phyloP scores from a whole-genome alignment of 2,329 filamentous ascomycete genomes.

The Emmonsiellopsis sp. region DNA sequence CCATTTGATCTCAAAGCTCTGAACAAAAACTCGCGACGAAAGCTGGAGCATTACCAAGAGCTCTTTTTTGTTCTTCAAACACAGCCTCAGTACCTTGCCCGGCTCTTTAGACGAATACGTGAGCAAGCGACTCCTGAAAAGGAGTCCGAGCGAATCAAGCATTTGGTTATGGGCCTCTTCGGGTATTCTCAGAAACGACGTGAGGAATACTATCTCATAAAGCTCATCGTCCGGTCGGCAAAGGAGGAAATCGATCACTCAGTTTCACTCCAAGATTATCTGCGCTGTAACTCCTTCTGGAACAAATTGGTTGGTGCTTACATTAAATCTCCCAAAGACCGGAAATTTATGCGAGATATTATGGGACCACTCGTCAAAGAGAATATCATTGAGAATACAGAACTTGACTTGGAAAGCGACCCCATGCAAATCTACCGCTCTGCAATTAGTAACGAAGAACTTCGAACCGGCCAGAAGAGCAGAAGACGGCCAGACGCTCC shows the following conservation, averaged over 20 bases:
- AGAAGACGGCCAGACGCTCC: constrained; percentile 73
- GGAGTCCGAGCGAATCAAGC: constrained; percentile 84
- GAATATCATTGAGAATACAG: constrained; percentile 85
- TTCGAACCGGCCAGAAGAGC: constrained; percentile 79
- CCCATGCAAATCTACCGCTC: constrained; percentile 95
- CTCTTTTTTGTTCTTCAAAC: constrained; percentile 96
- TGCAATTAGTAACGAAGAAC: constrained; percentile 92
- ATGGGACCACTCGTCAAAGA: constrained; percentile 78
- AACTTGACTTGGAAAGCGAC: constrained; percentile 88
- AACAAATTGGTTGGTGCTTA: constrained; percentile 77
- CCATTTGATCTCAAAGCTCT: constrained; percentile 94
- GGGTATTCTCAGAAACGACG: constrained; percentile 94
- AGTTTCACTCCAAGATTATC: constrained; percentile 67
- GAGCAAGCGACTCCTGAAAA: constrained; percentile 81
- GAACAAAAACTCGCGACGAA: constrained; percentile 92
- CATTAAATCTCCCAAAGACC: constrained; percentile 78
- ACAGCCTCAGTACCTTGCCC: constrained; percentile 85
- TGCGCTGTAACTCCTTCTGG: constrained; percentile 90
- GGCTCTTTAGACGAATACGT: constrained; percentile 73
- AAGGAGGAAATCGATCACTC: constrained; percentile 75
- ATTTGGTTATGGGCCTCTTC: constrained; percentile 91
- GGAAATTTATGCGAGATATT: constrained; percentile 83
- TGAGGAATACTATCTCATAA: constrained; percentile 93
- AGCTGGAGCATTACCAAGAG: constrained; percentile 93
- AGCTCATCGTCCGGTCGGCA: constrained; percentile 72